Base-by-base conservation (phyloP, 441 rosid genomes). In the Arabidopsis hybrid region DNA sequence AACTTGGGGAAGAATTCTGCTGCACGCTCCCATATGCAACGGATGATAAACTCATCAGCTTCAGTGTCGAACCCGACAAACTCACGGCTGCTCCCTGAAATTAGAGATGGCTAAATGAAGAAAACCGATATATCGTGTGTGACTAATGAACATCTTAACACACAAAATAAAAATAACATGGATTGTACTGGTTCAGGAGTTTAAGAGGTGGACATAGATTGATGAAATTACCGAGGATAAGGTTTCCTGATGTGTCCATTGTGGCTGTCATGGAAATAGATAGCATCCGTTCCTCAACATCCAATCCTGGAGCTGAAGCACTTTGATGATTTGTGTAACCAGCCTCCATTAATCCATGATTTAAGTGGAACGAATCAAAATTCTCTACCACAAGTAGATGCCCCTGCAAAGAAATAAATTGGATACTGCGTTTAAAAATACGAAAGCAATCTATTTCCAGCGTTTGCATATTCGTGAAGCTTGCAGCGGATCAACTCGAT, bases 231-330 rank as follows among this genome's bases (percentile, higher is more conserved):
- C 99, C 97, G 31, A 94, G 93, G 79, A 90, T 79, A 67, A 94
- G 92, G 81, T 86, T 90, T 79, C 94, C 97, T 31, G 52, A 45
- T 8, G 77, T 21, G 57, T 94, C 97, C 82, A 80, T 86, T 12
- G 97, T 91, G 57, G 95, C 97, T 36, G 92, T 83, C 99, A 90
- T 94, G 59, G 97, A 90, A 70, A 94, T 74, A 72, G 93, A 92
- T 49, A 90, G 77, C 74, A 55, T 60, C 65, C 85, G 75, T 55
- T 72, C 83, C 52, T 85, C 81, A 26, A 79, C 84, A 78, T 46
- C 81, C 34, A 35, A 51, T 52, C 67, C 87, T 78, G 80, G 76
- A 73, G 82, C 60, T 68, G 85, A 71, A 78, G 63, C 74, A 73
- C 65, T 58, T 79, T 78, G 76, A 81, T 87, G 90, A 76, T 79